A percentile compares a stretch with the other conserved stretches of the same genome.
Conservation (phyloP, 75 land plant genomes). For the Pseudotsuga menziesii region DNA sequence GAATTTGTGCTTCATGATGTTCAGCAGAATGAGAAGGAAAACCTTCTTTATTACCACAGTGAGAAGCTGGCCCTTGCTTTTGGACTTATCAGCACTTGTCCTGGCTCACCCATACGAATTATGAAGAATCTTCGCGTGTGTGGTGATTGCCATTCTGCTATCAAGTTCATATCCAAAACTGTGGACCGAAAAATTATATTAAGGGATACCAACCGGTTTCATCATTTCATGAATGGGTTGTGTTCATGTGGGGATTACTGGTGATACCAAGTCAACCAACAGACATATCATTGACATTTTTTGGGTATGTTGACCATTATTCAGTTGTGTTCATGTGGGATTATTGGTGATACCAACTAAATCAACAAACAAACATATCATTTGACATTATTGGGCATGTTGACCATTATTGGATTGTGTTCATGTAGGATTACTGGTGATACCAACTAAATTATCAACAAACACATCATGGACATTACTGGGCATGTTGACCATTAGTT, state of each 20-base stretch:
- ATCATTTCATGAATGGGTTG: constrained; percentile 11
- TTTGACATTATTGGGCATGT: no score
- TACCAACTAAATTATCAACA: background rate
- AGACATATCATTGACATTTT: no score
- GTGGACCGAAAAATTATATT: constrained; percentile 4
- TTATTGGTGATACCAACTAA: background rate
- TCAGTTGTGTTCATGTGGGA: no score
- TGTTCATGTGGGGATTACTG: constrained; percentile 20
- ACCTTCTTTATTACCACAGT: constrained; percentile 13
- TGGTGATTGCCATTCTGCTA: constrained; percentile 18
- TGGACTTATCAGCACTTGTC: constrained; percentile 9
- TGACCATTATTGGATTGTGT: no score
- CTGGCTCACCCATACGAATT: constrained; percentile 1
- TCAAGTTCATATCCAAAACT: constrained; percentile 14
- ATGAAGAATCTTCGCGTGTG: constrained; percentile 14
- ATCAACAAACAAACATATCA: no score
- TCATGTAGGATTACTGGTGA: no score
- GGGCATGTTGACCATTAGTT: no score
- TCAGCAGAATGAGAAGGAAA: constrained; percentile 11
- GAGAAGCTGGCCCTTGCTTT: constrained; percentile 15
- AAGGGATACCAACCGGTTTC: constrained; percentile 13
- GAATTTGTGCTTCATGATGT: constrained; percentile 10
- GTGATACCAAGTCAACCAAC: constrained; percentile 3
- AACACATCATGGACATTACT: no score
- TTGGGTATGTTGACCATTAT: no score